Base-by-base conservation (phyloP, 2,329 filamentous ascomycete species). In the Trichophyton benhamiae region DNA sequence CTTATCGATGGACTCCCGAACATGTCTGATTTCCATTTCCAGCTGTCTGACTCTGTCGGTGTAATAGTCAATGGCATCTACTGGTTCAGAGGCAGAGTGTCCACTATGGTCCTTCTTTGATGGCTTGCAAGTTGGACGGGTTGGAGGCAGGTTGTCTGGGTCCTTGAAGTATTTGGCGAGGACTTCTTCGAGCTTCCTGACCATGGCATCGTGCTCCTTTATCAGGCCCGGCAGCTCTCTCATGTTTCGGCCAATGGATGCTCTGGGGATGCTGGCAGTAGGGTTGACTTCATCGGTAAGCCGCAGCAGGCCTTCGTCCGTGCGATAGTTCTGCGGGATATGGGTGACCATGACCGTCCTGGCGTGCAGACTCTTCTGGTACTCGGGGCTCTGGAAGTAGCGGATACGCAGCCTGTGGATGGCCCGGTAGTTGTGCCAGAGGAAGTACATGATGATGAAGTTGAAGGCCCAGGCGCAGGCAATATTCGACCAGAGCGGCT, bases 31-130 rank as follows among this genome's bases (percentile, higher is more conserved):
- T 70, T 95, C 84, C 9, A 84, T 74, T 72, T 97, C 92, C 41
- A 99, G 80, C 57, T 86, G 81, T 66, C 85, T 85, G 70, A 99
- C 96, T 17, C 91, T 86, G 60, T 87, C 83, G 0, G 91, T 95
- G 60, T 95, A 79, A 69, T 96, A 97, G 65, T 96, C 89, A 69
- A 99, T 97, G 17, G 94, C 90, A 71, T 99, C 94, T 3, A 97
- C 83, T 71, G 91, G 83, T 25, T 53, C 62, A 6, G 58, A 68
- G 13, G 83, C 83, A 38, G 81, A 83, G 25, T 86, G 80, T 67
- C 84, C 86, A 0, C 84, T 81, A 61, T 83, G 84, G 68, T 96
- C 89, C 65, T 87, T 87, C 71, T 91, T 92, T 11, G 87, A 87
- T 0, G 89, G 88, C 52, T 82, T 84, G 78, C 91, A 95, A 57